phyloP scores from a whole-genome alignment of 2,329 filamentous ascomycete genomes.

The Rhynchosporium graminicola region DNA sequence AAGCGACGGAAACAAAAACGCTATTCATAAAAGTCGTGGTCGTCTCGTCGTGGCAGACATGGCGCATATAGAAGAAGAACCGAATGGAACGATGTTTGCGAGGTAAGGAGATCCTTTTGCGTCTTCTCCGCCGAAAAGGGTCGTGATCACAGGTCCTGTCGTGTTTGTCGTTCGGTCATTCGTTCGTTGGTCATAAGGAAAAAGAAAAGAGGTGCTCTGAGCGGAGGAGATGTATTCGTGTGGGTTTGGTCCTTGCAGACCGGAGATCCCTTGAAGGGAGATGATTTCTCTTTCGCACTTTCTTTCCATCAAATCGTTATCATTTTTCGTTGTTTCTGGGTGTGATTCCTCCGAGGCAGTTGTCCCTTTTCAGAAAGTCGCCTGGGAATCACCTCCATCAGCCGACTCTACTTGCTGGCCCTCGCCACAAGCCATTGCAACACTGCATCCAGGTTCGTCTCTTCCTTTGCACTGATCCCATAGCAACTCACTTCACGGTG shows the following conservation, averaged over 20 bases:
- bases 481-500: slow-evolving; percentile 97
- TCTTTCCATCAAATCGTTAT: slow-evolving; percentile 53
- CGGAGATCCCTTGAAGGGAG: slow-evolving; percentile 4
- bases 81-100: slow-evolving; percentile 7
- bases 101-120: slow-evolving; percentile 32
- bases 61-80: slow-evolving; percentile 28
- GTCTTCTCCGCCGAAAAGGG: background rate
- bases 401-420: slow-evolving; percentile 51
- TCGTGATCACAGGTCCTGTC: background rate
- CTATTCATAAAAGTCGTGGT: slow-evolving; percentile 31
- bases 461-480: slow-evolving; percentile 97
- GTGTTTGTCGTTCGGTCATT: background rate
- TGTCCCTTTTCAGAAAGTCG: too few species aligned
- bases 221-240: slow-evolving; percentile 45
- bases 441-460: slow-evolving; percentile 97
- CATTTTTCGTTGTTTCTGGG: slow-evolving; percentile 47
- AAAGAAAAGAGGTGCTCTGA: slow-evolving; percentile 32
- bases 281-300: slow-evolving; percentile 40
- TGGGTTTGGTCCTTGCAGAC: slow-evolving; percentile 49
- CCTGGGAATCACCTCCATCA: background rate
- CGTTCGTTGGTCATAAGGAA: slow-evolving; percentile 4
- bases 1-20: slow-evolving; percentile 20
- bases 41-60: slow-evolving; percentile 36
- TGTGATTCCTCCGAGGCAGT: background rate
- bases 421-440: slow-evolving; percentile 95